Evolutionary conservation across 371 early-diverging fungal species (phyloP).

Genomic region (Rhizopus sp.): DNA sequence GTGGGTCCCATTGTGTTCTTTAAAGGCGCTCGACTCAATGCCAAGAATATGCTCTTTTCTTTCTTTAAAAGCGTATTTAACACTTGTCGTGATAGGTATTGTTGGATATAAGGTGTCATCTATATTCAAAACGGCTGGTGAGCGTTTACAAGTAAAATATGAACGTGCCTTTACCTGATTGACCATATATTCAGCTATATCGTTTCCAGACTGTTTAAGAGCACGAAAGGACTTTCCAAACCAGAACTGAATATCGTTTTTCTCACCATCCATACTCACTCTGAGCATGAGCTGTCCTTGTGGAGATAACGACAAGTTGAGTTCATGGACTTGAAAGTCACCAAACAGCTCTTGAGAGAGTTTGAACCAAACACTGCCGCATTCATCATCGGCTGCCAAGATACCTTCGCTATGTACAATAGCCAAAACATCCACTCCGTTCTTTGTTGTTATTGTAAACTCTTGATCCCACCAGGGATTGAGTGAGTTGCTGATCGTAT

Average conservation of each 20-base stretch:
- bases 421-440: slow-evolving; percentile 51
- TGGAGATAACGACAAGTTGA: slow-evolving; percentile 77
- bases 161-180: slow-evolving; percentile 45
- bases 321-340: slow-evolving; percentile 70
- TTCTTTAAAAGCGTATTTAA: slow-evolving; percentile 27
- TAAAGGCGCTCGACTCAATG: slow-evolving; percentile 17
- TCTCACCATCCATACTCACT: slow-evolving; percentile 81
- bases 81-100: slow-evolving; percentile 42
- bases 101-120: slow-evolving; percentile 51
- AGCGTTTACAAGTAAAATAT: too few relatives aligned
- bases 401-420: slow-evolving; percentile 71
- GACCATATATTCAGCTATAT: slow-evolving; percentile 63
- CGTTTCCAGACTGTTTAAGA: slow-evolving; percentile 62
- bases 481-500: slow-evolving; percentile 60
- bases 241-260: slow-evolving; percentile 87
- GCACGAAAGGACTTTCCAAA: slow-evolving; percentile 74
- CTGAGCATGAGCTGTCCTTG: slow-evolving; percentile 78
- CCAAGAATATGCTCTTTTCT: slow-evolving; percentile 19
- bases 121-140: slow-evolving; percentile 9
- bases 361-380: slow-evolving; percentile 60
- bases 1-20: slow-evolving; percentile 21
- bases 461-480: slow-evolving; percentile 89
- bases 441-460: slow-evolving; percentile 62
- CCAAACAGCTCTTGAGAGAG: slow-evolving; percentile 52
- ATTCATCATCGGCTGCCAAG: slow-evolving; percentile 72